These are phyloP conservation scores for Globisporangium cystogenes DNA, from an alignment of 352 stramenopile genomes.

Conservation along the genomic window DNA sequence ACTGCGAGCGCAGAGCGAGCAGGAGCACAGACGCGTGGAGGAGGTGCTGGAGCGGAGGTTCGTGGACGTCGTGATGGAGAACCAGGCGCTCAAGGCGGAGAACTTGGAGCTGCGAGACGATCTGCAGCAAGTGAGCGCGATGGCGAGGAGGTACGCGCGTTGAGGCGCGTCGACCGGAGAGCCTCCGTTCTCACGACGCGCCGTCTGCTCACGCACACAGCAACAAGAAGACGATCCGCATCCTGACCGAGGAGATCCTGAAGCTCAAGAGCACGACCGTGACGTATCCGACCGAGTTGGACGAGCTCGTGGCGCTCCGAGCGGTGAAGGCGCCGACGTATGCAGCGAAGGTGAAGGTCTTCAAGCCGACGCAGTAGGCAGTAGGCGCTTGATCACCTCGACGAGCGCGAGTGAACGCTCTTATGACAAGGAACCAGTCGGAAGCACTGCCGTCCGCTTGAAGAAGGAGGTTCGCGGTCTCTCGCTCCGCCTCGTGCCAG, in stretches of 20 bases:
- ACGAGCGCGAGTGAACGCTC: too few relatives aligned
- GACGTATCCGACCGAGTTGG: constrained; percentile 5
- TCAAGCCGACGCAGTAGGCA: background rate
- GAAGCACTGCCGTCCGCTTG: background rate
- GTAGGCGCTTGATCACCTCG: too few relatives aligned
- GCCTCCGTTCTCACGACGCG: background rate
- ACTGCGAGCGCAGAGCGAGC: constrained; percentile 16
- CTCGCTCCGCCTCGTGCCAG: background rate
- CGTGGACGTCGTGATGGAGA: constrained; percentile 35
- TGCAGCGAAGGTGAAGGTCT: background rate
- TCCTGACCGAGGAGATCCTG: constrained; percentile 39
- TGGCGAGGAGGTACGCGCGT: constrained; percentile 8
- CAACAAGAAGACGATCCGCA: constrained; percentile 39
- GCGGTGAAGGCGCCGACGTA: background rate
- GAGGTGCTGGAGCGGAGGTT: constrained; percentile 34
- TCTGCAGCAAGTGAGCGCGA: constrained; percentile 14
- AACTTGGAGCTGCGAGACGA: constrained; percentile 34
- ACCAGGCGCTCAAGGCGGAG: constrained; percentile 30
- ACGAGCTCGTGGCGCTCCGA: constrained; percentile 8
- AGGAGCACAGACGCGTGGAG: constrained; percentile 20
- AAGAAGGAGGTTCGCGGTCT: background rate
- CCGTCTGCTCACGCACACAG: constrained; percentile 4
- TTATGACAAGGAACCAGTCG: too few relatives aligned
- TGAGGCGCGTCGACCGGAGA: too few relatives aligned
- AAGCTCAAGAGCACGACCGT: constrained; percentile 33